Percentiles rank a stretch among this genome's conserved stretches.
phyloP scores from a whole-genome alignment of 306 rosid genomes.

The Purshia tridentata region DNA sequence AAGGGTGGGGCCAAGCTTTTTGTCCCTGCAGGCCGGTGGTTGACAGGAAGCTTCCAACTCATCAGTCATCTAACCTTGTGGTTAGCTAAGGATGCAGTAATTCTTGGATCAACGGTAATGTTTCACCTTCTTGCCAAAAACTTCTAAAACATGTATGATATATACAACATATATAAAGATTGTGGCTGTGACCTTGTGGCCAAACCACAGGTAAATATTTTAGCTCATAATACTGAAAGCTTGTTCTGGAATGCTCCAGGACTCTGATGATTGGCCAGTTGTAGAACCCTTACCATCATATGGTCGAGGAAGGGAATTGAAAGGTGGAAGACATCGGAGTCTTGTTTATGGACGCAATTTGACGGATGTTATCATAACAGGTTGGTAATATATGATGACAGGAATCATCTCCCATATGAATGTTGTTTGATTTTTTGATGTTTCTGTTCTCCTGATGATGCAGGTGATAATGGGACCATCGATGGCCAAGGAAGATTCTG shows the following conservation, averaged over 20 bases:
- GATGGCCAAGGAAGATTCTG: conserved; percentile 79
- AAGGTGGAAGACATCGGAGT: conserved; percentile 75
- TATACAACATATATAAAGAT: background rate
- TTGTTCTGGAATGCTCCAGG: conserved; percentile 41
- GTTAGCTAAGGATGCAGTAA: conserved; percentile 63
- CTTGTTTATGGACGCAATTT: conserved; percentile 69
- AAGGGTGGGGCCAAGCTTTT: conserved; percentile 87
- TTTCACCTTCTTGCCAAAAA: conserved; percentile 8
- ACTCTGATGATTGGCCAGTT: conserved; percentile 69
- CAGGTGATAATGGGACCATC: conserved; percentile 69
- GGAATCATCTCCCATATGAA: conserved; percentile 1
- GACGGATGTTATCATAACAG: conserved; percentile 80
- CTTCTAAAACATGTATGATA: background rate
- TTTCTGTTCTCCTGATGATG: conserved; percentile 33
- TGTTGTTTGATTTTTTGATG: conserved; percentile 30
- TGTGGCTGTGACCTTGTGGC: conserved; percentile 2
- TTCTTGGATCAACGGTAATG: conserved; percentile 74
- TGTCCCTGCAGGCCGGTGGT: conserved; percentile 77
- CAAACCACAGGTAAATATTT: conserved; percentile 23
- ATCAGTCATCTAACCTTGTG: conserved; percentile 80
- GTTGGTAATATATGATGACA: conserved; percentile 38
- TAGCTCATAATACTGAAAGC: conserved; percentile 17
- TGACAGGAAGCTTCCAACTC: conserved; percentile 87
- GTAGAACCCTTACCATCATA: conserved; percentile 81
- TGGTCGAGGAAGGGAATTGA: conserved; percentile 88